A percentile compares a stretch with the other conserved stretches of the same genome.
These are phyloP conservation scores for Xylaria digitata DNA, from an alignment of 2,329 filamentous ascomycete genomes.

Conservation along the genomic window DNA sequence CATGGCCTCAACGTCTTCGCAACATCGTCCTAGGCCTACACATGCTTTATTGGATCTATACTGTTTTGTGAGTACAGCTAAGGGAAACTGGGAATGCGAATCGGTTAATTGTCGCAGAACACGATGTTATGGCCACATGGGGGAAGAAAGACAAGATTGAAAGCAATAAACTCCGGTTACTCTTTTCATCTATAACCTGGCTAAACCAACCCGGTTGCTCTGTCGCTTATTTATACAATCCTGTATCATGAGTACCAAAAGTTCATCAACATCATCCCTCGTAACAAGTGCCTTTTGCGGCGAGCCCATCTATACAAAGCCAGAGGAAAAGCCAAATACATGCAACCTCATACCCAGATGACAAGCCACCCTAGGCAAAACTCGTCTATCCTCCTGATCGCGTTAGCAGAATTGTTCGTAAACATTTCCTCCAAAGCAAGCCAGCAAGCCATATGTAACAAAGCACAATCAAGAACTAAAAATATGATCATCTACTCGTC, in stretches of 20 bases:
- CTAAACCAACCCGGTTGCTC: slow-evolving; percentile 28
- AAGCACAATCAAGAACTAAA: slow-evolving; percentile 33
- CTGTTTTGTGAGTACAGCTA: too few species aligned
- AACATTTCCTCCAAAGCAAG: slow-evolving; percentile 21
- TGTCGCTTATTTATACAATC: slow-evolving; percentile 32
- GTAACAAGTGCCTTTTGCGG: slow-evolving; percentile 23
- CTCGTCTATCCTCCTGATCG: slow-evolving; percentile 21
- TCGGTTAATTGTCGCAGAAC: not conserved
- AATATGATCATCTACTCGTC: slow-evolving; percentile 4
- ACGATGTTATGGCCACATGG: not conserved
- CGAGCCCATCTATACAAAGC: slow-evolving; percentile 36
- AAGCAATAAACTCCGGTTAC: slow-evolving; percentile 21
- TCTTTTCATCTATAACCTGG: slow-evolving; percentile 26
- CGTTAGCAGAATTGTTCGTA: slow-evolving; percentile 21
- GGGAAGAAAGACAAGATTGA: too few species aligned
- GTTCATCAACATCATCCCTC: slow-evolving; percentile 32
- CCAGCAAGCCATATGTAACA: slow-evolving; percentile 26
- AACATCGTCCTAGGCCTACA: too few species aligned
- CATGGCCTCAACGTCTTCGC: too few species aligned
- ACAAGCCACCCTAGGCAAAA: slow-evolving; percentile 13
- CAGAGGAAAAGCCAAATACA: slow-evolving; percentile 31
- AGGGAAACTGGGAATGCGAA: too few species aligned
- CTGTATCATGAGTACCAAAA: slow-evolving; percentile 21
- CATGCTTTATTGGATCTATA: too few species aligned
- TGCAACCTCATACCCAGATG: slow-evolving; percentile 30